These are phyloP conservation scores for Omphalea diandra DNA, from an alignment of 441 rosid genomes.

Conservation along the genomic window DNA sequence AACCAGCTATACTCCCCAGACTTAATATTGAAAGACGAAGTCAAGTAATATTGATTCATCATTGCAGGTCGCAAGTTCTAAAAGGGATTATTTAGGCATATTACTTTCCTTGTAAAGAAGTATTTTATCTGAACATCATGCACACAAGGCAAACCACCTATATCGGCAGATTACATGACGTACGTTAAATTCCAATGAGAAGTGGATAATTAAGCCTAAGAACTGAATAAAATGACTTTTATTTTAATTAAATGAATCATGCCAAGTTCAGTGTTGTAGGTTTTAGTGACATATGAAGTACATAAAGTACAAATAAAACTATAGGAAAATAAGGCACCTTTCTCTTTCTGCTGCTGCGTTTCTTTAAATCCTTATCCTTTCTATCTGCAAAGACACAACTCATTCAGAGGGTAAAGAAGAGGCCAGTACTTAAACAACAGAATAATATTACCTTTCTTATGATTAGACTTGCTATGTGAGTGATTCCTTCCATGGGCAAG, in stretches of 20 bases:
- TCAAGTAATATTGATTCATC: not conserved
- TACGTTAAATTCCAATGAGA: not conserved
- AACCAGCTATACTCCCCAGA: not conserved
- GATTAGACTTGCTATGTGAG: conserved; percentile 54
- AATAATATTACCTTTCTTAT: conserved; percentile 48
- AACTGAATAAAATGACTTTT: not conserved
- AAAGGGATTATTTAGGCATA: conserved; percentile 1
- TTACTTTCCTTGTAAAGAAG: not conserved
- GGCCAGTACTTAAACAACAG: not conserved
- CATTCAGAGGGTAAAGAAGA: conserved; percentile 16
- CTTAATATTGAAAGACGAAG: not conserved
- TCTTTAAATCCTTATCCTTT: conserved; percentile 77
- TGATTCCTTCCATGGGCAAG: conserved; percentile 92
- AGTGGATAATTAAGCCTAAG: not conserved
- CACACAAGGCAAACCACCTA: not conserved
- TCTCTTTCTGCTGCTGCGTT: conserved; percentile 75
- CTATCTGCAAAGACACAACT: conserved; percentile 52
- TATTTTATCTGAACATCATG: not conserved
- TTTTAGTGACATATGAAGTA: not conserved
- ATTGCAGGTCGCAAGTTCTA: not conserved
- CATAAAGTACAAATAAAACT: not conserved
- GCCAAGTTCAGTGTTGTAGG: not conserved
- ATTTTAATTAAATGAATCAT: not conserved
- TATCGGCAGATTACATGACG: not conserved
- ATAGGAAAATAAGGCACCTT: conserved; percentile 51